Conservation (phyloP, 805 yeast genomes). For the Yarrowia sp. region DNA sequence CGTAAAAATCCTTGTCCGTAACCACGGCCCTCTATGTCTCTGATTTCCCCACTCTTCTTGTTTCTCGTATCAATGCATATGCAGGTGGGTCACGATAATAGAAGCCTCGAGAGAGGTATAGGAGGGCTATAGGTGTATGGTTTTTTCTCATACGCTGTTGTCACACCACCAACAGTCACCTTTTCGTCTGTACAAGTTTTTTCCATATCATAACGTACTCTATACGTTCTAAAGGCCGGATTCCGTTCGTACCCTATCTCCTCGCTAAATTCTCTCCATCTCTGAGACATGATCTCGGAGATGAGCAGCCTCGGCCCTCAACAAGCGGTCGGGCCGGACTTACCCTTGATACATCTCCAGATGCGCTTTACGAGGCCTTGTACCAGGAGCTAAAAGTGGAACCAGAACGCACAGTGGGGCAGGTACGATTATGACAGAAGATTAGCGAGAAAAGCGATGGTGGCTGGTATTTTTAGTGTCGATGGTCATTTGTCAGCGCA, state of each 20-base stretch:
- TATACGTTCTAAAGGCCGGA: too few species aligned
- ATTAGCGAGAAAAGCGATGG: too few species aligned
- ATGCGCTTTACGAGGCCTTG: neutral
- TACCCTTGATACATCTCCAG: too few species aligned
- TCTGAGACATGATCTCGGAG: constrained; percentile 27
- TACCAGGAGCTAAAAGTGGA: neutral
- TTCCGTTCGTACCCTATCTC: too few species aligned
- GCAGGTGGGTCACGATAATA: constrained; percentile 15
- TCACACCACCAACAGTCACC: too few species aligned
- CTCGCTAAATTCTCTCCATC: too few species aligned
- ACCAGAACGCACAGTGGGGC: neutral
- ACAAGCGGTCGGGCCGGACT: constrained; percentile 1
- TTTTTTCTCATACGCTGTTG: neutral
- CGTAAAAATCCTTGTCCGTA: neutral
- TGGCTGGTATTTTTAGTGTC: too few species aligned
- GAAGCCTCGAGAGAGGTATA: neutral
- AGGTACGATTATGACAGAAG: too few species aligned
- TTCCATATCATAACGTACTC: neutral
- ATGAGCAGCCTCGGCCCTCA: neutral
- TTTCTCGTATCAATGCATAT: constrained; percentile 25
- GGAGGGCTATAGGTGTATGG: neutral
- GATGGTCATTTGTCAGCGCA: too few species aligned
- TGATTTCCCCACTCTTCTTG: constrained; percentile 3
- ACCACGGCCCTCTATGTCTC: neutral
- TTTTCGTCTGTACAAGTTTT: neutral